Base-by-base conservation (phyloP, 805 yeast genomes). In the Saccharomycopsis amapae region DNA sequence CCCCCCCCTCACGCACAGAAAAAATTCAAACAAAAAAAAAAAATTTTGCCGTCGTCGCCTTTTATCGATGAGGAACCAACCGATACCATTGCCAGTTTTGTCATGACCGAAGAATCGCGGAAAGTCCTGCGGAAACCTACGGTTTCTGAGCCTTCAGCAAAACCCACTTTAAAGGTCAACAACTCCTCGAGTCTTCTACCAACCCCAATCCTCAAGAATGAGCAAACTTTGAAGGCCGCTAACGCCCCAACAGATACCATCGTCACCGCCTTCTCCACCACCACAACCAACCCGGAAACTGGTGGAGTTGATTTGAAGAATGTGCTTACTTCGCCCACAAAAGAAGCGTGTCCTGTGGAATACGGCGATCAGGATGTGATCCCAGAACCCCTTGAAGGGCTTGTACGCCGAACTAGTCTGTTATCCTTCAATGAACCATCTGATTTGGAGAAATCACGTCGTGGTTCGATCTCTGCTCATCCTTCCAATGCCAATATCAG, bases 391-490 rank as follows among this genome's bases (percentile, higher is more conserved):
- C 20, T 17, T 12, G 39, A 22, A 6, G 23, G 23, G 22, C 23
- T 36, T 9, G 18, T 32, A 6, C 46, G 40, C 36, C 17, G 44
- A 22, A 32, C 49, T 10, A 50, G 53, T 31, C 44, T 65, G 3
- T 67, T 75, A 9, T 73, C 78, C 2, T 75, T 75, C 54, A 73
- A 72, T 18, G 73, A 71, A 17, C 71, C 74, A 1, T 60, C 69
- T 9, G 60, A 53, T 5, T 58, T 59, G 20, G 69, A 67, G 20
- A 72, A 71, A 51, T 58, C 66, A 1, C 78, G 76, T 53, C 61
- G 82, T 46, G 78, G 79, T n/a, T 76, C 81, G 1, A 75, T 76
- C 42, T 70, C 77, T 38, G 72, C 77, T 1, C 64, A 73, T 50
- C 77, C 80, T 1, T 69, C 76, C 3, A 63, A 67, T 13, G 33